These are phyloP conservation scores for Botrytis porri DNA, from an alignment of 2,329 filamentous ascomycete species.

Conservation along the genomic window DNA sequence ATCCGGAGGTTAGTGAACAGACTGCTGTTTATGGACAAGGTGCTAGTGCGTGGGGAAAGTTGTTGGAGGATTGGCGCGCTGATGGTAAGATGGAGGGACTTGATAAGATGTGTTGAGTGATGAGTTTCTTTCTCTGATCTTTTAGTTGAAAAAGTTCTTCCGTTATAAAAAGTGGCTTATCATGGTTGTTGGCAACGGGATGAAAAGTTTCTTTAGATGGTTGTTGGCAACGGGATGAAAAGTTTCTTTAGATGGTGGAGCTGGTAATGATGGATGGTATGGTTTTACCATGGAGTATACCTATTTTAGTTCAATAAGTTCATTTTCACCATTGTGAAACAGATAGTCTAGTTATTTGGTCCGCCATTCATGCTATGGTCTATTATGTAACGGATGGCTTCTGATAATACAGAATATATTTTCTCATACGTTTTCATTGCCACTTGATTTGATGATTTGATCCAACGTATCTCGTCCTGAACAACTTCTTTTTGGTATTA, in stretches of 20 bases:
- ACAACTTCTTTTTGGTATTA: neutral
- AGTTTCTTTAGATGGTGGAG: neutral
- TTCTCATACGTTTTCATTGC: too few species aligned
- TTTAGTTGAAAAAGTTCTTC: neutral
- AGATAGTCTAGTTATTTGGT: neutral
- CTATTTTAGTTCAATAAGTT: neutral
- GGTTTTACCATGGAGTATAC: neutral
- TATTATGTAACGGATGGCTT: neutral
- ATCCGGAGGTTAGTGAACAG: neutral
- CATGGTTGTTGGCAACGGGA: neutral
- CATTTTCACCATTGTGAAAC: neutral
- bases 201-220: neutral
- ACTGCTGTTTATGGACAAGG: slow-evolving; percentile 5
- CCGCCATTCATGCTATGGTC: neutral
- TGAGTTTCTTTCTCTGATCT: neutral
- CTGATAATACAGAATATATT: neutral
- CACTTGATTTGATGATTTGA: neutral
- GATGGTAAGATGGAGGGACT: slow-evolving; percentile 13
- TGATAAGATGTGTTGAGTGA: neutral
- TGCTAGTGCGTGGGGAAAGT: slow-evolving; percentile 15
- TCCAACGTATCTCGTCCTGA: neutral
- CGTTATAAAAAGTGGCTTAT: neutral
- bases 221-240: neutral
- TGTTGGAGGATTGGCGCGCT: slow-evolving; percentile 13
- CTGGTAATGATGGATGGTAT: neutral